These are phyloP conservation scores for Trichosporon ovoides DNA, from an alignment of 1,284 basidiomycete genomes.

Conservation along the genomic window DNA sequence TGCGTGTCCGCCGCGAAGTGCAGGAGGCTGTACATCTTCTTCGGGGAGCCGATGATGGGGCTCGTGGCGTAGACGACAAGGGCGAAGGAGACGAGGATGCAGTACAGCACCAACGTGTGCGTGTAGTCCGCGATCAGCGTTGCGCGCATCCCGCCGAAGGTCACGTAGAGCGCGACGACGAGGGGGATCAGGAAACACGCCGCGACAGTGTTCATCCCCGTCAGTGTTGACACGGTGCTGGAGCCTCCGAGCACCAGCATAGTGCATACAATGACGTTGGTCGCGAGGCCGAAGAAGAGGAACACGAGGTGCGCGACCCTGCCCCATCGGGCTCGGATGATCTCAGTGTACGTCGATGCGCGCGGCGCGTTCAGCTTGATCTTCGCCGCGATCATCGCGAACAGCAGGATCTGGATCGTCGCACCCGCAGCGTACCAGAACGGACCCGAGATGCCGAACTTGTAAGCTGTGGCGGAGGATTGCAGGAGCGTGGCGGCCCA, in stretches of 20 bases:
- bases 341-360: slow-evolving; percentile 55
- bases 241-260: slow-evolving; percentile 62
- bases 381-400: slow-evolving; percentile 55
- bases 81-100: slow-evolving; percentile 58
- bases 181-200: slow-evolving; percentile 63
- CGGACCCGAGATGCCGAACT: slow-evolving; percentile 64
- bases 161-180: slow-evolving; percentile 52
- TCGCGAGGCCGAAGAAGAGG: slow-evolving; percentile 70
- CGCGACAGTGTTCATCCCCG: slow-evolving; percentile 75
- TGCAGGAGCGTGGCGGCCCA: slow-evolving; percentile 53
- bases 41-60: slow-evolving; percentile 55
- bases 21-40: slow-evolving; percentile 56
- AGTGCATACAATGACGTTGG: slow-evolving; percentile 66
- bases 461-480: slow-evolving; percentile 52
- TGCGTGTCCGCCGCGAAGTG: slow-evolving; percentile 46
- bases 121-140: slow-evolving; percentile 57
- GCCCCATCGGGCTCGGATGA: slow-evolving; percentile 67
- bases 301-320: slow-evolving; percentile 66
- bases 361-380: slow-evolving; percentile 56
- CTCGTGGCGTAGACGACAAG: slow-evolving; percentile 70
- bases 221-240: slow-evolving; percentile 71
- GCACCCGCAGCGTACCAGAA: slow-evolving; percentile 50
- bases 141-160: slow-evolving; percentile 53
- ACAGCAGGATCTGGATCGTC: slow-evolving; percentile 51
- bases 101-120: slow-evolving; percentile 73